phyloP scores from a whole-genome alignment of 2,329 filamentous ascomycete genomes.

The Bisporella sp. region DNA sequence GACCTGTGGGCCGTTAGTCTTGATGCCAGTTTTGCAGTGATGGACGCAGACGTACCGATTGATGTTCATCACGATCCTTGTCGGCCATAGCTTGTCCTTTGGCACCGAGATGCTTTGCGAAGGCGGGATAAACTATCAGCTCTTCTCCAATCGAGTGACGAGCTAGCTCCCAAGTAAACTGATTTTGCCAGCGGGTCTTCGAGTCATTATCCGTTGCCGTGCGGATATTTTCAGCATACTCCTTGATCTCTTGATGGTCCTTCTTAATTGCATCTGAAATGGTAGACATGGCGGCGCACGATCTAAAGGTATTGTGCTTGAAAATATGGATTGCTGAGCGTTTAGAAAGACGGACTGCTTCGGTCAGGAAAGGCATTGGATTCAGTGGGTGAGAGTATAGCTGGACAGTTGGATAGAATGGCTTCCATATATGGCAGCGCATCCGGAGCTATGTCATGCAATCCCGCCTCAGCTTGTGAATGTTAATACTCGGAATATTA shows the following conservation, averaged over 20 bases:
- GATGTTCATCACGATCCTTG: constrained; percentile 41
- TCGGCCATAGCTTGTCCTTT: constrained; percentile 38
- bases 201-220: constrained; percentile 30
- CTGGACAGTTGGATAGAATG: too few species aligned
- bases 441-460: too few species aligned
- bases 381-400: too few species aligned
- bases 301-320: too few species aligned
- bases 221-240: constrained; percentile 37
- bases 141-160: constrained; percentile 42
- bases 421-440: too few species aligned
- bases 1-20: constrained; percentile 34
- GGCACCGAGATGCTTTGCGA: constrained; percentile 40
- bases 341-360: too few species aligned
- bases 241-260: constrained; percentile 31
- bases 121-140: constrained; percentile 45
- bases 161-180: constrained; percentile 42
- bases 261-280: constrained; percentile 28
- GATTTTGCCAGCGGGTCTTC: constrained; percentile 36
- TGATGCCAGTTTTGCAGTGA: not conserved
- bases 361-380: too few species aligned
- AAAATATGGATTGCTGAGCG: too few species aligned
- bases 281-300: too few species aligned
- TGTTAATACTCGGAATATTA: too few species aligned
- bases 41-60: constrained; percentile 13
- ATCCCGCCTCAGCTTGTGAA: too few species aligned